phyloP scores from a whole-genome alignment of 495 filamentous ascomycete species.

The Massariosphaeria phaeospora region DNA sequence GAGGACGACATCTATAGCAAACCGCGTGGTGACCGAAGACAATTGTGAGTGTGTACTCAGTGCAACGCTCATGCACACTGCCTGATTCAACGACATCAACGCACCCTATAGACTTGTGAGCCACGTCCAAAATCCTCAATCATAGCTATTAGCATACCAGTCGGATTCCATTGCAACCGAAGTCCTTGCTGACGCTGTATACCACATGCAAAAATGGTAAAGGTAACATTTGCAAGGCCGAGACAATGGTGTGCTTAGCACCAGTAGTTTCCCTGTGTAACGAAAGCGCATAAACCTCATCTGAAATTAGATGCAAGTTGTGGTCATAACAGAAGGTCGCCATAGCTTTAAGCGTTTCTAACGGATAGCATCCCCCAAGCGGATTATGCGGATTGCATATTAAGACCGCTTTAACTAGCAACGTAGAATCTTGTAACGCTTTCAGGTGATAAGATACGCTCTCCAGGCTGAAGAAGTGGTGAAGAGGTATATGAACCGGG shows the following conservation, averaged over 20 bases:
- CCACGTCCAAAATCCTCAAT: too few relatives aligned
- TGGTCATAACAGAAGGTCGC: constrained; percentile 29
- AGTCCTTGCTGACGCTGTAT: constrained; percentile 27
- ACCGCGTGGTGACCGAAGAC: background rate
- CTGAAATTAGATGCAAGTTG: constrained; percentile 38
- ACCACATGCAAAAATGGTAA: constrained; percentile 10
- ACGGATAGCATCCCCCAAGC: constrained; percentile 9
- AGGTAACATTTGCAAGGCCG: background rate
- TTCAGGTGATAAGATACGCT: too few relatives aligned
- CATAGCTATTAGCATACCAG: too few relatives aligned
- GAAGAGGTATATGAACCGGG: constrained; percentile 8
- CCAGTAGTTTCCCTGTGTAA: background rate
- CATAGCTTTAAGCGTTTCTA: constrained; percentile 23
- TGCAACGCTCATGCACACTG: background rate
- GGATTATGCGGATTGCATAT: constrained; percentile 21
- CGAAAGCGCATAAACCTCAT: constrained; percentile 39
- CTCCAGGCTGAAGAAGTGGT: too few relatives aligned
- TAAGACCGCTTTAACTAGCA: constrained; percentile 17
- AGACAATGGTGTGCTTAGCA: background rate
- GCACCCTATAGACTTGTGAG: too few relatives aligned
- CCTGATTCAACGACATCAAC: background rate
- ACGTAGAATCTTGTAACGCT: too few relatives aligned
- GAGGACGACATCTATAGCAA: background rate
- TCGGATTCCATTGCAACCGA: constrained; percentile 24
- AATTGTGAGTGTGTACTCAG: background rate